Evolutionary conservation across 176 grass and related monocot genomes (phyloP), one percentile per base, ranked within the genome.

Genomic region (Lolium multiflorum): DNA sequence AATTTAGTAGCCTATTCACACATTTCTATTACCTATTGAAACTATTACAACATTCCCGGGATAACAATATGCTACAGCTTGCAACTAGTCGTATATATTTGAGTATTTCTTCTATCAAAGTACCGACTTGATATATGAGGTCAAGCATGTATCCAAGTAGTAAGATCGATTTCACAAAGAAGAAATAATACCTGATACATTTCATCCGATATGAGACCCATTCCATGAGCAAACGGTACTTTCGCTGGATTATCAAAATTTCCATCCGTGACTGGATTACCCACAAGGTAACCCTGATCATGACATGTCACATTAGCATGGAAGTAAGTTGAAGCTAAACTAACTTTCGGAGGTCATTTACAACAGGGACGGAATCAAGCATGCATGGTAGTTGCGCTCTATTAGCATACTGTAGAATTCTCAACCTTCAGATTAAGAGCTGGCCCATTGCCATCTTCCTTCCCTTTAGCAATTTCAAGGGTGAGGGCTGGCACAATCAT

Each of bases 171-270:
- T 74, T 51, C 12, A 28, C 28, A 15, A 51, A 74, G 6, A 49
- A 74, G 18, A 73, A 51, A 69, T 14, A 14, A 58, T 76, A 96
- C 94, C 94, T 96, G 64, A 60, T 74, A 93, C 13, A 76, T 82
- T 90, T 93, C 79, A 56, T 95, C 88, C 7, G 93, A 89, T 47
- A 95, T 92, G 50, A 95, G 41, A 38, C 87, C 93, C 85, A 92
- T 84, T 43, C 93, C 93, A 63, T 95, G 90, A 82, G 49, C 82
- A 86, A 90, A 95, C 43, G 86, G 89, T 71, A 87, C 39, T 79
- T 24, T 85, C 1, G 91, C 78, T 13, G 81, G 76, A 7, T 4
- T 2, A 71, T 95, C 91, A 4, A 90, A 89, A 15, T 59, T 44
- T 6, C 9, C 22, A 79, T 93, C 93, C 50, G 93, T 95, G 35